Conservation (phyloP, 2,329 filamentous ascomycete species). For the Fusarium cyanostomum region DNA sequence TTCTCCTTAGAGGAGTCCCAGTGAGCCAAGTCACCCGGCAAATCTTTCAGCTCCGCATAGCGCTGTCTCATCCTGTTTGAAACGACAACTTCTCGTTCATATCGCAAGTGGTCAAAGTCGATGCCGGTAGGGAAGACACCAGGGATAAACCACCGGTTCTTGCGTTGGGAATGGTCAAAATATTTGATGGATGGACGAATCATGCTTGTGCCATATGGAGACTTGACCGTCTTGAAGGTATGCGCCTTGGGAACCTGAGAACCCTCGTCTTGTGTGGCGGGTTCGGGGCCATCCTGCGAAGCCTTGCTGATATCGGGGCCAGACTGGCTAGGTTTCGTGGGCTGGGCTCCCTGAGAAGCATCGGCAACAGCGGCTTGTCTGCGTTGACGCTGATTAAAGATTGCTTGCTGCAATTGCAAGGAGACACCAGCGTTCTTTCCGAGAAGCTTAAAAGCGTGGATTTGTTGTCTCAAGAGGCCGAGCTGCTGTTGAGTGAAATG, state of each 20-base stretch:
- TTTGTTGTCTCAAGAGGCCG: conserved; percentile 81
- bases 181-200: conserved; percentile 75
- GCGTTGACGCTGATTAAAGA: conserved; percentile 79
- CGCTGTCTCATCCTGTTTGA: conserved; percentile 91
- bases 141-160: conserved; percentile 82
- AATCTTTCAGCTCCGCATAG: conserved; percentile 82
- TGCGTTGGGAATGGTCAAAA: conserved; percentile 78
- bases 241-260: conserved; percentile 53
- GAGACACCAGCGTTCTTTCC: conserved; percentile 89
- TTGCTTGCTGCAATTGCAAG: conserved; percentile 78
- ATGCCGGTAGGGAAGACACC: conserved; percentile 89
- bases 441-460: conserved; percentile 88
- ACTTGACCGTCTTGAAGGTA: conserved; percentile 77
- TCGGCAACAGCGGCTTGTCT: conserved; percentile 64
- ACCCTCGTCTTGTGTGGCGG: conserved; percentile 46
- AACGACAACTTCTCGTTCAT: conserved; percentile 86
- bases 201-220: conserved; percentile 70
- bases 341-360: conserved; percentile 51
- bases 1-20: conserved; percentile 81
- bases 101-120: conserved; percentile 84
- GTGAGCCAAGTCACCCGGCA: conserved; percentile 86
- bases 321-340: conserved; percentile 43
- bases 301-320: conserved; percentile 50
- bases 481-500: conserved; percentile 84
- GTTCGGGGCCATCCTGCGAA: conserved; percentile 50